Evolutionary conservation across 202 grass and related monocot species (phyloP).

Genomic region (Panicum virgatum): DNA sequence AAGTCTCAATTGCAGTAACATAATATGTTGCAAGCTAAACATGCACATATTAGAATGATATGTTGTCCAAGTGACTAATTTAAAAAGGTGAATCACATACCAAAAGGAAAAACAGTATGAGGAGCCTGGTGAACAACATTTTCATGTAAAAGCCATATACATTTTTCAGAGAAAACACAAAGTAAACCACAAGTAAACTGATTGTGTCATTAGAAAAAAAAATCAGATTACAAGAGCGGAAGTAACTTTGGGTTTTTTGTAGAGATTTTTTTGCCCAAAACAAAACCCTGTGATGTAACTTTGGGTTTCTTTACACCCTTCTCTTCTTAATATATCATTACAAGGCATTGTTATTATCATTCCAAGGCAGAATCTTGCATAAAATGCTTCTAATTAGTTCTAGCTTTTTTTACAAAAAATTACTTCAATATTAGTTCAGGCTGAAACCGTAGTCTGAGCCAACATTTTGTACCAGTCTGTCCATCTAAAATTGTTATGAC

Average conservation of each 20-base stretch:
- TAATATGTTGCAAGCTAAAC: background rate
- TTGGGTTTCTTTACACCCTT: too few species aligned
- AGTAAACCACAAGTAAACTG: background rate
- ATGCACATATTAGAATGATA: conserved; percentile 6
- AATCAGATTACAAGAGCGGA: background rate
- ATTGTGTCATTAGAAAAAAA: too few species aligned
- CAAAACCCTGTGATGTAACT: too few species aligned
- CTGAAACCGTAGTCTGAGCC: background rate
- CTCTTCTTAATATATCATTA: too few species aligned
- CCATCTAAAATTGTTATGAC: background rate
- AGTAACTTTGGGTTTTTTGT: too few species aligned
- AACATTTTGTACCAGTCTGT: background rate
- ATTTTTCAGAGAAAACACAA: background rate
- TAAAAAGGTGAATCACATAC: background rate
- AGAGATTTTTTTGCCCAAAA: too few species aligned
- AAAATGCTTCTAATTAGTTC: background rate
- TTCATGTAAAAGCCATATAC: background rate
- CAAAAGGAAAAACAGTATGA: background rate
- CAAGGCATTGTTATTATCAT: background rate
- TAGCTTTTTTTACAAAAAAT: background rate
- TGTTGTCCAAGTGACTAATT: background rate
- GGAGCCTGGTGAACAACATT: background rate
- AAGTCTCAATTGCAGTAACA: background rate
- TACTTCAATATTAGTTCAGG: background rate
- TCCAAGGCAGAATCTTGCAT: background rate